These are phyloP conservation scores for Cystobasidiaceae sp. DNA, from an alignment of 1,284 basidiomycete genomes.

Conservation along the genomic window DNA sequence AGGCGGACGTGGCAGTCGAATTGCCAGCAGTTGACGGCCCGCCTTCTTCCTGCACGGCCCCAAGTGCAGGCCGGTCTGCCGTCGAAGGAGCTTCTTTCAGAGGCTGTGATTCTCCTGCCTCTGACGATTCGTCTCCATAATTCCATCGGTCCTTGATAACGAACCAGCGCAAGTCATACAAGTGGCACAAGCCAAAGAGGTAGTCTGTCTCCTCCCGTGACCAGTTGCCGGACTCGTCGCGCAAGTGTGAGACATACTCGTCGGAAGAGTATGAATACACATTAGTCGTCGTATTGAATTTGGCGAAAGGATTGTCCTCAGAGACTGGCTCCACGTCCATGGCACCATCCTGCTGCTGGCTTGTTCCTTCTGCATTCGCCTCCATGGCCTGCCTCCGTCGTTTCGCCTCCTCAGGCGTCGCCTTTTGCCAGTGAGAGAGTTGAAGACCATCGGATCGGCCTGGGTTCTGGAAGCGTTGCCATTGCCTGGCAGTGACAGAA, in stretches of 20 bases:
- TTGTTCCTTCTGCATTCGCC: not conserved
- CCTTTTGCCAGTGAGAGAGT: conserved; percentile 32
- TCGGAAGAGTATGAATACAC: conserved; percentile 80
- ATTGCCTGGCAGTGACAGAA: conserved; percentile 51
- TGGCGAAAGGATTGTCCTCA: conserved; percentile 58
- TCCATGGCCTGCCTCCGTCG: too few relatives aligned
- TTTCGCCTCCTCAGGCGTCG: not conserved
- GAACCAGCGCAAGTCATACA: conserved; percentile 86
- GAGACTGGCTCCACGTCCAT: not conserved
- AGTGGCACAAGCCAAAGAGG: conserved; percentile 71
- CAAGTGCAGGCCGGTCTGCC: not conserved
- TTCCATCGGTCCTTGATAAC: conserved; percentile 87
- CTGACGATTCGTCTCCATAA: conserved; percentile 44
- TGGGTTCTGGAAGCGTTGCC: conserved; percentile 33
- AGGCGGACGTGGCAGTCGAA: too few relatives aligned
- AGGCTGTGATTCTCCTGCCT: not conserved
- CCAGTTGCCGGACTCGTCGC: conserved; percentile 67
- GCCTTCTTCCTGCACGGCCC: not conserved
- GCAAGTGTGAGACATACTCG: conserved; percentile 75
- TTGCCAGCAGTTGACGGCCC: too few relatives aligned
- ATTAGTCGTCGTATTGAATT: conserved; percentile 67
- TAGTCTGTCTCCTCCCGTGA: conserved; percentile 92
- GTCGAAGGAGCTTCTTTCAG: not conserved
- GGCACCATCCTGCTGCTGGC: not conserved
- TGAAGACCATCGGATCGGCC: conserved; percentile 35